These are phyloP conservation scores for Baorangia bicolor DNA, from an alignment of 768 basidiomycete genomes.

Conservation along the genomic window DNA sequence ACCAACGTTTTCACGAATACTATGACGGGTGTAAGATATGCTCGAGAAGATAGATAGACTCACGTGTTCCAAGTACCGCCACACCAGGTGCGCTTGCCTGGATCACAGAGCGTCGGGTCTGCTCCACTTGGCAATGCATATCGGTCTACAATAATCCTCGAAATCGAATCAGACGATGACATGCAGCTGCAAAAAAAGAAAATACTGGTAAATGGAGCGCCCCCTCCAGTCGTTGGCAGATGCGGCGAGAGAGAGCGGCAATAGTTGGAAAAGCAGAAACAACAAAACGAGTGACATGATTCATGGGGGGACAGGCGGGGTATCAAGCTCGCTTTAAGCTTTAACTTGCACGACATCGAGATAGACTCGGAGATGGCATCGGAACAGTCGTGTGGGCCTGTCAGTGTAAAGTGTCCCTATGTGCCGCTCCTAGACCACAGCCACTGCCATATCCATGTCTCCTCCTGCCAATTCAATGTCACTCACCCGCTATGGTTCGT, in stretches of 20 bases:
- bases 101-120: conserved; percentile 6
- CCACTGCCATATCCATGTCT: conserved; percentile 11
- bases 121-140: conserved; percentile 13
- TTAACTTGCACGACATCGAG: neutral
- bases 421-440: too few relatives aligned
- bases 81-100: conserved; percentile 16
- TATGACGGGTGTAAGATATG: conserved; percentile 13
- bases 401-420: too few relatives aligned
- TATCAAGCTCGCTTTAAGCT: too few relatives aligned
- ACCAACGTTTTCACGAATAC: conserved; percentile 73
- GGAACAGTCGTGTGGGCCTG: too few relatives aligned
- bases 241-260: conserved; percentile 8
- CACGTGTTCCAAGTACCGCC: conserved; percentile 18
- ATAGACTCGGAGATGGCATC: too few relatives aligned
- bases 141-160: conserved; percentile 13
- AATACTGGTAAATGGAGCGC: conserved; percentile 18
- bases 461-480: conserved; percentile 24
- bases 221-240: conserved; percentile 13
- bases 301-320: neutral
- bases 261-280: neutral
- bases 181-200: too few relatives aligned
- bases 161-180: neutral
- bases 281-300: conserved; percentile 3
- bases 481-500: conserved; percentile 64
- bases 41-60: neutral